Evolutionary conservation across 345 rosid species (phyloP), one percentile per base, ranked within the genome.

Genomic region (Rhizophora apiculata): DNA sequence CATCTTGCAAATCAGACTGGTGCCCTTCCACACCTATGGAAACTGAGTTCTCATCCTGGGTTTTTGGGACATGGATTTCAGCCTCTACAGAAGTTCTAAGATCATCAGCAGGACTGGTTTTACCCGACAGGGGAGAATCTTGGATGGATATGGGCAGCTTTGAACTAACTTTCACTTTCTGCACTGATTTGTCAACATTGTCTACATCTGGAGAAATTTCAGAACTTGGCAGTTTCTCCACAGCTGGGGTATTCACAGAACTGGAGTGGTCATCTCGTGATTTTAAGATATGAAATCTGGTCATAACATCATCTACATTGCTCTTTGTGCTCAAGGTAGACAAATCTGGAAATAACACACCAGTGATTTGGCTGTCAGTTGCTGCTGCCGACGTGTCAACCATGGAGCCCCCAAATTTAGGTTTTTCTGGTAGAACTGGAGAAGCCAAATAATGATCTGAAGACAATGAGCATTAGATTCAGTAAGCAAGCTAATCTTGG

Each of bases 251-350:
- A 58, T 34, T 48, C 21, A 37, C 68, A 54, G 64, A 72, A 53
- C 62, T 71, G 21, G 67, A 18, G 64, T 60, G 26, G 22, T 63
- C 73, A 30, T 43, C 70, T 64, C 76, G 81, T 70, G 62, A 31
- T 74, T 82, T 85, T 32, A 85, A 85, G 62, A 83, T 78, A 61
- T 66, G 60, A 75, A 79, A 82, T 83, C 93, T 86, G 39, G 84
- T 75, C 78, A 84, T 66, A 43, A 86, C 85, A 84, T 87, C 88
- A 76, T 82, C 82, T 65, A 66, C 68, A 68, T 72, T 65, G 72
- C 61, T 58, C 72, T 66, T 70, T 15, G 67, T 61, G 39, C 69
- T 74, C 55, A 57, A 36, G 20, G 22, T 59, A 49, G 79, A 68
- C 63, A 70, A 70, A 78, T 72, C 68, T 2, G 29, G 79, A 69